phyloP scores from a whole-genome alignment of 768 basidiomycete species.

The Glaciozyma antarctica region DNA sequence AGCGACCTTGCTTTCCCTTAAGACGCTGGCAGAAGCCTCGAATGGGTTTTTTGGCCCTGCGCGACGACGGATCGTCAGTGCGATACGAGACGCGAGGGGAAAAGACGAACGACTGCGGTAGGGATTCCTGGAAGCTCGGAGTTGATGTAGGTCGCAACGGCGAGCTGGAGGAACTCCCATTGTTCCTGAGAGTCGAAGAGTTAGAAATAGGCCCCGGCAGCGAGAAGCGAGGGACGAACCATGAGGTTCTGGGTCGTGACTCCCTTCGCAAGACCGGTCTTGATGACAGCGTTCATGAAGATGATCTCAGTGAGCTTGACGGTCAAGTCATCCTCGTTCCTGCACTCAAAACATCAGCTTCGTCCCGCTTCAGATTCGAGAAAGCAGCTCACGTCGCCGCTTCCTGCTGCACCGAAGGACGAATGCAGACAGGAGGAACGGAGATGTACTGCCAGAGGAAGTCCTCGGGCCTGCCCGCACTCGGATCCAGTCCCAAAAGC shows the following conservation, averaged over 20 bases:
- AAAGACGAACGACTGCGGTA: constrained; percentile 24
- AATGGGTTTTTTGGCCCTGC: constrained; percentile 80
- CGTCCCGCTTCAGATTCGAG: neutral
- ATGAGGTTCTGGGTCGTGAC: constrained; percentile 80
- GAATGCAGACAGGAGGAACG: constrained; percentile 93
- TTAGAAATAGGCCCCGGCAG: neutral
- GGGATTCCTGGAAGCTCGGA: constrained; percentile 87
- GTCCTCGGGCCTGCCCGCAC: constrained; percentile 84
- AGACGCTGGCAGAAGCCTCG: constrained; percentile 95
- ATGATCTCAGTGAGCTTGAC: constrained; percentile 96
- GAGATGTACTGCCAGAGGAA: constrained; percentile 99
- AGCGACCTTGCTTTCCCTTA: constrained; percentile 98
- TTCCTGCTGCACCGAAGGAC: constrained; percentile 94
- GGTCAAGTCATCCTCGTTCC: constrained; percentile 95
- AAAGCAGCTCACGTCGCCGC: constrained; percentile 52
- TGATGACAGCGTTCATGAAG: constrained; percentile 83
- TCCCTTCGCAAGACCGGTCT: constrained; percentile 78
- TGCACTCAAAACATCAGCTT: constrained; percentile 37
- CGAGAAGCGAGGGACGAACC: constrained; percentile 44
- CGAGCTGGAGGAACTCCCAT: constrained; percentile 94
- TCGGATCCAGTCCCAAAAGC: constrained; percentile 78
- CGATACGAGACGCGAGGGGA: neutral
- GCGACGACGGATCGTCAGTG: neutral
- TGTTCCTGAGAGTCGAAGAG: constrained; percentile 56
- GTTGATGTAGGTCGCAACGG: constrained; percentile 96